Conservation (phyloP, 1,284 basidiomycete genomes). For the Trichosporon sp. region DNA sequence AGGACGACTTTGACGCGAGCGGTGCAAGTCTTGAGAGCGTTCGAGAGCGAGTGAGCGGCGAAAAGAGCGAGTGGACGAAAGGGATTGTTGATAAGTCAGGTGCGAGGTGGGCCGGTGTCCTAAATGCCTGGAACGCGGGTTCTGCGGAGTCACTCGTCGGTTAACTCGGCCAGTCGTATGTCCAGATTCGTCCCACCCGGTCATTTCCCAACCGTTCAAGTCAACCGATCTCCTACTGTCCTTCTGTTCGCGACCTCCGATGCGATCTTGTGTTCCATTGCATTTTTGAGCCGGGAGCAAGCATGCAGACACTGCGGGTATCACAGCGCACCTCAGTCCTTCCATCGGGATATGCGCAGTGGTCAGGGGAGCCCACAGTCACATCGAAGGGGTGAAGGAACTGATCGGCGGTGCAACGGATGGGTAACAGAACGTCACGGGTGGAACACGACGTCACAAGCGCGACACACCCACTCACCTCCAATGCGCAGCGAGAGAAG, state of each 20-base stretch:
- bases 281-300: neutral
- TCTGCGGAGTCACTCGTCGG: constrained; percentile 4
- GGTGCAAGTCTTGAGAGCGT: neutral
- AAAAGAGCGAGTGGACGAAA: neutral
- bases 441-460: neutral
- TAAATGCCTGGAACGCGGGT: neutral
- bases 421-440: neutral
- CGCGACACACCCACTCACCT: neutral
- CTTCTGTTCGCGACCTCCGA: neutral
- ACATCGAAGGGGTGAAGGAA: neutral
- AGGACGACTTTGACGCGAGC: neutral
- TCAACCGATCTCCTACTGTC: neutral
- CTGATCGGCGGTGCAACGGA: neutral
- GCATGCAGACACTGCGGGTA: constrained; percentile 10
- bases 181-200: neutral
- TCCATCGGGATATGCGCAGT: neutral
- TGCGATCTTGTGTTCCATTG: neutral
- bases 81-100: constrained; percentile 2
- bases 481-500: neutral
- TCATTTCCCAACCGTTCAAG: neutral
- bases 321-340: neutral
- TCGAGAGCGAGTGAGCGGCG: constrained; percentile 1
- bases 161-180: constrained; percentile 9
- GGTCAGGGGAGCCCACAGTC: neutral
- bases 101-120: constrained; percentile 3